Base-by-base conservation (phyloP, 2,329 filamentous ascomycete species). In the Penicillium expansum region DNA sequence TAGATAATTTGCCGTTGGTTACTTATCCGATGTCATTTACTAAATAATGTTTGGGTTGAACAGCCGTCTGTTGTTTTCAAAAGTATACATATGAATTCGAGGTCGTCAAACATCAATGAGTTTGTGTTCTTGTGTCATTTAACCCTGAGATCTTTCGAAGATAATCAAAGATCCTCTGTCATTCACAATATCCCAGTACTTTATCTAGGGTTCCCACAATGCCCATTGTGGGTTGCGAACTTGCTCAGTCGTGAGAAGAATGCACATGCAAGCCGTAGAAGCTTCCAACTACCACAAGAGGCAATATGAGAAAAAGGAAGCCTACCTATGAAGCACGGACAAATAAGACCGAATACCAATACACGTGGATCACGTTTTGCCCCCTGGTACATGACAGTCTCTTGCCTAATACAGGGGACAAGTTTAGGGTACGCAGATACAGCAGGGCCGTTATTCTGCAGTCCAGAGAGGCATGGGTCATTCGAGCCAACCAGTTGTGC, bases 301-400 rank as follows among this genome's bases (percentile, higher is more conserved):
- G 50, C 38, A 58, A 52, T 2, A 30, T 43, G 24, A 53, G 38
- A 22, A 59, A 52, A 41, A 42, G 48, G 41, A 33, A 52, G 18
- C 8, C 20, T 45, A 41, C 41, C 32, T 30, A 55, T n/a, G 33
- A 11, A 39, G 32, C 27, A 55, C 33, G 33, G 39, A 37, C 41
- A 61, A 53, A 59, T 52, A 59, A 50, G 33, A 35, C 55, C 45
- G 32, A 50, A 53, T 33, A 49, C 44, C 37, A 55, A 52, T 48
- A 61, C 60, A 63, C 64, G 62, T 67, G 63, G 64, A 59, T 59
- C 48, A 57, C 45, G 27, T 48, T 51, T 39, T 55, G 30, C 37
- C 43, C 56, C 47, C 48, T 48, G 18, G 52, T 32, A 27, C 48
- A 54, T 49, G 27, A 37, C 30, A 55, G 37, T 57, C 57, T 62